phyloP scores from a whole-genome alignment of 176 grass and related monocot genomes.

The Zoysia pacifica region DNA sequence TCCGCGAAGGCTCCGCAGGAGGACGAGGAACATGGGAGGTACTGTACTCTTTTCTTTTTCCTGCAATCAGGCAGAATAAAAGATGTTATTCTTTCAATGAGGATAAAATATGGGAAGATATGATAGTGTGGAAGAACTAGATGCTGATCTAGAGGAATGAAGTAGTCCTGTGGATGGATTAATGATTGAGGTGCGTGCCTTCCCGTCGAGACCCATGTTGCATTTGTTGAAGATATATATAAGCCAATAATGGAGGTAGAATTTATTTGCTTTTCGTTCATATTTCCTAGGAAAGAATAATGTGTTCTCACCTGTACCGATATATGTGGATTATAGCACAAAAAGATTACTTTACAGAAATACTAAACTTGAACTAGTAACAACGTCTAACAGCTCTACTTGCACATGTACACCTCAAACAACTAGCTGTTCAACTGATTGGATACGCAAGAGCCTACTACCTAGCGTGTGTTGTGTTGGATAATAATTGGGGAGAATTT shows the following conservation, averaged over 20 bases:
- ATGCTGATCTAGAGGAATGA: neutral
- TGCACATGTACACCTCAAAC: neutral
- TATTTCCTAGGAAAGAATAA: neutral
- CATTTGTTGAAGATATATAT: neutral
- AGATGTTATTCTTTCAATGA: neutral
- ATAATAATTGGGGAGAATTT: neutral
- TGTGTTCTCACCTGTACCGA: neutral
- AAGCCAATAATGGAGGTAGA: neutral
- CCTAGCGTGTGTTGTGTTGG: neutral
- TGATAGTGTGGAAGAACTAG: conserved; percentile 4
- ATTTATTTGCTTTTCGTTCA: neutral
- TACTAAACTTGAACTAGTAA: neutral
- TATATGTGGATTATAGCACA: neutral
- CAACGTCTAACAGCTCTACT: neutral
- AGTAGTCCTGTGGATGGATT: neutral
- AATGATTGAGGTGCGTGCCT: neutral
- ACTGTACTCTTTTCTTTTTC: neutral
- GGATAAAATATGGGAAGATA: neutral
- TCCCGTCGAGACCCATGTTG: too few species aligned
- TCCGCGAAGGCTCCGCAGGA: conserved; percentile 26
- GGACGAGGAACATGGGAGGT: conserved; percentile 4
- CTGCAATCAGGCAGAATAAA: neutral
- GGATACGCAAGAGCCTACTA: neutral
- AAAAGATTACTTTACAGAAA: neutral
- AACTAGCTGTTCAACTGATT: neutral